Conservation (phyloP, 352 stramenopile genomes). For the Globisporangium uncinulatum region DNA sequence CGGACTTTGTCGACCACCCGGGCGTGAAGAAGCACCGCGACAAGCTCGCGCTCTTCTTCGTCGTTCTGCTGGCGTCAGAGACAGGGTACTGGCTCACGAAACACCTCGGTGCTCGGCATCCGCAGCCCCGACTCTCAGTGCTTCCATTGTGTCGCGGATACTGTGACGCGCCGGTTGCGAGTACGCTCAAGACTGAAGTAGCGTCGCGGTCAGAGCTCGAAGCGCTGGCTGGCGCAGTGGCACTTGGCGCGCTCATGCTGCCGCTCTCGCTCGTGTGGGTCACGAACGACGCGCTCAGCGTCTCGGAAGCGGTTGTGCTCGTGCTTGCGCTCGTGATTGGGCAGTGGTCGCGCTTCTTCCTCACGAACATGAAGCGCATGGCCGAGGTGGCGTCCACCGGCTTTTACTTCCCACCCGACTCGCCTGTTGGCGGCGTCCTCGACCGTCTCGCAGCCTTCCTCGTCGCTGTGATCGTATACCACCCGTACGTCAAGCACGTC, state of each 20-base stretch:
- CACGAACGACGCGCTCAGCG: conserved; percentile 16
- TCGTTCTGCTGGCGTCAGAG: conserved; percentile 39
- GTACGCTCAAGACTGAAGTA: conserved; percentile 16
- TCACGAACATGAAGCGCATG: conserved; percentile 33
- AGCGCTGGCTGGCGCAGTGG: conserved; percentile 25
- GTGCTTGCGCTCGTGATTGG: conserved; percentile 30
- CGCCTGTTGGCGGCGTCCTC: conserved; percentile 28
- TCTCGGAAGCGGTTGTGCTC: conserved; percentile 33
- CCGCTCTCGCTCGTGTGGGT: conserved; percentile 21
- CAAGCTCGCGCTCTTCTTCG: conserved; percentile 41
- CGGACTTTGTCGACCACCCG: conserved; percentile 33
- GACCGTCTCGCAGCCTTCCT: conserved; percentile 40
- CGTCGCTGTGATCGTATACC: conserved; percentile 39
- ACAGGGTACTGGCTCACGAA: conserved; percentile 17
- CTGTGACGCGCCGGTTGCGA: conserved; percentile 17
- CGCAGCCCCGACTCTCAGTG: conserved; percentile 6
- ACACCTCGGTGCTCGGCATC: not conserved
- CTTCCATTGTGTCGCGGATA: conserved; percentile 17
- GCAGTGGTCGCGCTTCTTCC: conserved; percentile 31
- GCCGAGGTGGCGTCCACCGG: conserved; percentile 36
- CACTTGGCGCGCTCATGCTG: conserved; percentile 29
- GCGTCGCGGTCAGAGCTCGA: conserved; percentile 18
- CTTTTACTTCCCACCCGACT: conserved; percentile 33
- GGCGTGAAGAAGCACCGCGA: conserved; percentile 25
- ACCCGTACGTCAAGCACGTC: conserved; percentile 41